Base-by-base conservation (phyloP, 257 asterid species). In the Plantago ovata region DNA sequence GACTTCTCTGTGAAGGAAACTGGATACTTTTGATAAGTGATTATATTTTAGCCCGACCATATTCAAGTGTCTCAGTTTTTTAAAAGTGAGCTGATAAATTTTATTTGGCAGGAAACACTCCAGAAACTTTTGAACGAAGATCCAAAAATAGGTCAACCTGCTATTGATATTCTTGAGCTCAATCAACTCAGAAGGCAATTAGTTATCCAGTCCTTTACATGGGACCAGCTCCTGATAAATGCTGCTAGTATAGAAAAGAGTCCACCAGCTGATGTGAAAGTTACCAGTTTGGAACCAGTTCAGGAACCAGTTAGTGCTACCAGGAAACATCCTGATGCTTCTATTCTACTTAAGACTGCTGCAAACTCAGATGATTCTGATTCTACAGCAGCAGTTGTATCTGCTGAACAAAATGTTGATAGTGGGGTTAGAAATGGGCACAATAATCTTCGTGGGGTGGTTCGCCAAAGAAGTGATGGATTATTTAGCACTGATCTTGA, bases 171-270 rank as follows among this genome's bases (percentile, higher is more conserved):
- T 65, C 79, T 92, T 38, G 98, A 92, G 72, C 80, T 92, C 71
- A 87, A 85, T 82, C 81, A 73, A 49, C 73, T 88, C 63, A 80
- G 88, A 47, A 81, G 92, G 51, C 94, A 92, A 60, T 75, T 88
- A 46, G 61, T 88, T 33, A 72, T 85, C 70, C 96, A 85, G 75
- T 87, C 94, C 41, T 92, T 80, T 63, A 64, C 84, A 67, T 92
- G 98, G 98, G 98, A 92, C 74, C 89, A 72, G 60, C 89, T 87
- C 38, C 83, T 92, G 72, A 72, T 83, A 69, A 63, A 75, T 44
- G 83, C 90, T 32, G 80, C 85, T 49, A 74, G 74, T 79, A 57
- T 72, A 56, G 81, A 72, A 64, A 75, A 64, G 23, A 74, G 20
- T 56, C 65, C 62, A 65, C 73, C 70, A 12, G 53, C 62, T 64